These are phyloP conservation scores for Pleurotus ostreatus DNA, from an alignment of 768 basidiomycete genomes.

Conservation along the genomic window DNA sequence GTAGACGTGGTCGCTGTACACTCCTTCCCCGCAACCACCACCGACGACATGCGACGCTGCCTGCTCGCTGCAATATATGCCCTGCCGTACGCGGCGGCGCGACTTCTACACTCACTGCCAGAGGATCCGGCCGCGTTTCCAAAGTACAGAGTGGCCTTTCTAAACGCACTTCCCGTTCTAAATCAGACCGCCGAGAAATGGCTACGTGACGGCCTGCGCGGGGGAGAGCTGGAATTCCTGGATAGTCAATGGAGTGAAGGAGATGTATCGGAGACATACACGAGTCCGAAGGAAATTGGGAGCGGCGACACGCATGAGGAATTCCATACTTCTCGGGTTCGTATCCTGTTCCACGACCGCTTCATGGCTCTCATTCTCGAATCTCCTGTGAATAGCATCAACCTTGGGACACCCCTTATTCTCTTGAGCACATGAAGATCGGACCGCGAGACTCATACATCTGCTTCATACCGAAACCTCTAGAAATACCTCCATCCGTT, in stretches of 20 bases:
- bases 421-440: constrained; percentile 73
- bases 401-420: constrained; percentile 29
- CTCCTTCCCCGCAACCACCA: constrained; percentile 22
- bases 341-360: constrained; percentile 14
- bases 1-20: constrained; percentile 24
- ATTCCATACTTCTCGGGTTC: constrained; percentile 32
- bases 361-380: constrained; percentile 19
- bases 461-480: constrained; percentile 72
- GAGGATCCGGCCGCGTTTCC: constrained; percentile 81
- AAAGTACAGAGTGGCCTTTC: constrained; percentile 75
- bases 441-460: constrained; percentile 67
- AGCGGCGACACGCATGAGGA: constrained; percentile 38
- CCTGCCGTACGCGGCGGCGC: constrained; percentile 27
- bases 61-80: constrained; percentile 9
- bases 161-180: constrained; percentile 71
- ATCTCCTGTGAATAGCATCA: constrained; percentile 16
- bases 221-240: constrained; percentile 76
- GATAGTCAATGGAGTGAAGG: constrained; percentile 55
- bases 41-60: background rate
- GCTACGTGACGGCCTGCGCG: constrained; percentile 67
- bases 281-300: constrained; percentile 55
- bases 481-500: constrained; percentile 36
- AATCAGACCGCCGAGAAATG: constrained; percentile 73
- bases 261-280: constrained; percentile 30
- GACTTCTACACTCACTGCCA: constrained; percentile 66